Conservation (phyloP, 495 filamentous ascomycete genomes). For the Hypoxylon lenormandii region DNA sequence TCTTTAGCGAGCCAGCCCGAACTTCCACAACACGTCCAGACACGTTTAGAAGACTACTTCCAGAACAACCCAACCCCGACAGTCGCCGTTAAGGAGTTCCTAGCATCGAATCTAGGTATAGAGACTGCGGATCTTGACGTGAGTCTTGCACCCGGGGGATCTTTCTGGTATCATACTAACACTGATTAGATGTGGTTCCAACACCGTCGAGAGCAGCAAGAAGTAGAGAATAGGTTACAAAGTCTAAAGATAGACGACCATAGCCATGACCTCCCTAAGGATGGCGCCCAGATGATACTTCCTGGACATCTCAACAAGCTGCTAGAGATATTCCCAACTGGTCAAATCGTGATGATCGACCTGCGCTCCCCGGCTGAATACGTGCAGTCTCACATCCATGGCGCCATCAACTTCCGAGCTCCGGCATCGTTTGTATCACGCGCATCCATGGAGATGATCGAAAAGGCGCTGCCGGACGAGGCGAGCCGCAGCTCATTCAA, state of each 20-base stretch:
- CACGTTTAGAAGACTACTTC: slow-evolving; percentile 61
- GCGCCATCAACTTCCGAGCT: slow-evolving; percentile 61
- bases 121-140: slow-evolving; percentile 55
- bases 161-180: slow-evolving; percentile 7
- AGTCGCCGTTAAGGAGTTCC: slow-evolving; percentile 53
- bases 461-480: slow-evolving; percentile 60
- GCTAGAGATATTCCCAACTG: slow-evolving; percentile 59
- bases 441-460: slow-evolving; percentile 63
- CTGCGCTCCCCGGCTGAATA: slow-evolving; percentile 59
- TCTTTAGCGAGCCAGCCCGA: slow-evolving; percentile 46
- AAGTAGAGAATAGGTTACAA: slow-evolving; percentile 55
- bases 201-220: slow-evolving; percentile 58
- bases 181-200: slow-evolving; percentile 55
- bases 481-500: slow-evolving; percentile 58
- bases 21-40: slow-evolving; percentile 54
- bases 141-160: slow-evolving; percentile 13
- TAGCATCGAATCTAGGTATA: slow-evolving; percentile 58
- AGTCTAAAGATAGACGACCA: slow-evolving; percentile 52
- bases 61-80: slow-evolving; percentile 54
- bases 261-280: slow-evolving; percentile 34
- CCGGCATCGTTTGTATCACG: slow-evolving; percentile 57
- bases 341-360: slow-evolving; percentile 60
- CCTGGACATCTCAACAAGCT: slow-evolving; percentile 62
- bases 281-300: slow-evolving; percentile 58
- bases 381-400: slow-evolving; percentile 60